These are phyloP conservation scores for Neurospora discreta DNA, from an alignment of 495 filamentous ascomycete genomes.

Conservation along the genomic window DNA sequence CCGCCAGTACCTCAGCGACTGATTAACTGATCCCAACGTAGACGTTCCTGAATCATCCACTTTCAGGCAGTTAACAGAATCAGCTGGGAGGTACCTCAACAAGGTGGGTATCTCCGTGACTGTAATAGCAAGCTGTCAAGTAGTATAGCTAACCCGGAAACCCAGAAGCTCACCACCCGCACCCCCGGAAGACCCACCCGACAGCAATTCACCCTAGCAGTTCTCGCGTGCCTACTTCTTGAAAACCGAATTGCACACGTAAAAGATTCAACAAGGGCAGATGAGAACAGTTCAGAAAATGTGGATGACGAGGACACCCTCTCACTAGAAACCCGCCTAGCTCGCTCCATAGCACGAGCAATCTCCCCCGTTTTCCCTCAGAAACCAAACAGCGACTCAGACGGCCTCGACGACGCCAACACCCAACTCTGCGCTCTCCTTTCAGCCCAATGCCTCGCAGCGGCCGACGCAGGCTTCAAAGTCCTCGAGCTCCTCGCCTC, in stretches of 20 bases:
- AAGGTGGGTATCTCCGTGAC: neutral
- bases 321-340: neutral
- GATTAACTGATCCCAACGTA: neutral
- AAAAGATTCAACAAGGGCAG: neutral
- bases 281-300: neutral
- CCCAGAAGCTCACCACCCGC: neutral
- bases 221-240: slow-evolving; percentile 6
- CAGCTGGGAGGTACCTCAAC: neutral
- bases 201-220: slow-evolving; percentile 2
- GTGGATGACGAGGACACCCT: neutral
- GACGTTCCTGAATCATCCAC: slow-evolving; percentile 6
- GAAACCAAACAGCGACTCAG: neutral
- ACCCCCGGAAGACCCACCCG: neutral
- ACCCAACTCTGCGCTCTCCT: neutral
- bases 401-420: neutral
- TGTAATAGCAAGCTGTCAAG: too few species aligned
- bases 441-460: neutral
- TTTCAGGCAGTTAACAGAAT: neutral
- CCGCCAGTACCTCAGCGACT: neutral
- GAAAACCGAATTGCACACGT: neutral
- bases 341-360: neutral
- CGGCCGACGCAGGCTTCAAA: slow-evolving; percentile 3
- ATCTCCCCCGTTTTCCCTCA: slow-evolving; percentile 6
- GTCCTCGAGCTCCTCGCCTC: slow-evolving; percentile 6
- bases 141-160: neutral